Evolutionary conservation across 2,329 filamentous ascomycete species (phyloP).

Genomic region (Gremmenia infestans): DNA sequence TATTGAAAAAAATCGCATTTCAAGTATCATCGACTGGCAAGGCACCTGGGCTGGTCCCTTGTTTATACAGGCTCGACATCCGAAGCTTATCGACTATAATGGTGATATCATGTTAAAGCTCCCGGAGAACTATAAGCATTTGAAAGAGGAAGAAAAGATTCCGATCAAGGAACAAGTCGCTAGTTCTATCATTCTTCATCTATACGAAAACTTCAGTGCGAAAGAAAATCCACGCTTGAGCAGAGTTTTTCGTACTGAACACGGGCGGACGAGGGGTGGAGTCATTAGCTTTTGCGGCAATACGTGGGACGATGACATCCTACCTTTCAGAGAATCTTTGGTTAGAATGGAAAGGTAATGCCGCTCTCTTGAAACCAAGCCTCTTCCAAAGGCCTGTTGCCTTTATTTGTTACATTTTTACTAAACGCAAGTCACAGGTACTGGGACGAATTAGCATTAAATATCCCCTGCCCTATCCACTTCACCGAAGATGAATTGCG

Average conservation of each 20-base stretch:
- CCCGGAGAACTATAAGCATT: constrained; percentile 23
- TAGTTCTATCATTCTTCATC: constrained; percentile 23
- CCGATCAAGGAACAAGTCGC: constrained; percentile 22
- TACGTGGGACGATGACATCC: constrained; percentile 31
- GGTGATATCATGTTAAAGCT: constrained; percentile 28
- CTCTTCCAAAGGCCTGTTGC: neutral
- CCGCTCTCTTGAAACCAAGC: neutral
- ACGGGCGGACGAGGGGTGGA: constrained; percentile 26
- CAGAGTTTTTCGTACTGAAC: constrained; percentile 1
- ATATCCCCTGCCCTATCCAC: constrained; percentile 28
- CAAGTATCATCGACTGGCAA: constrained; percentile 36
- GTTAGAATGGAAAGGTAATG: constrained; percentile 31
- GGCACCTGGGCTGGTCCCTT: constrained; percentile 13
- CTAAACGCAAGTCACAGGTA: constrained; percentile 18
- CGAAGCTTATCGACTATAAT: constrained; percentile 29
- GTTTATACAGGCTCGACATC: constrained; percentile 22
- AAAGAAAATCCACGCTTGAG: constrained; percentile 25
- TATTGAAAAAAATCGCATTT: constrained; percentile 32
- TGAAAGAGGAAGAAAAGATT: constrained; percentile 25
- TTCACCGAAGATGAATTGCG: constrained; percentile 14
- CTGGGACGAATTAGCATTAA: constrained; percentile 27
- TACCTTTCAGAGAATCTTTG: constrained; percentile 31
- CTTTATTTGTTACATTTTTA: constrained; percentile 10
- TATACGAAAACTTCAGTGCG: constrained; percentile 30
- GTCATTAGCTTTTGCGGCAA: constrained; percentile 28